Percentiles rank a stretch among this genome's conserved stretches.
These are phyloP conservation scores for Nicotiana paniculata DNA, from an alignment of 257 asterid genomes.

Conservation along the genomic window DNA sequence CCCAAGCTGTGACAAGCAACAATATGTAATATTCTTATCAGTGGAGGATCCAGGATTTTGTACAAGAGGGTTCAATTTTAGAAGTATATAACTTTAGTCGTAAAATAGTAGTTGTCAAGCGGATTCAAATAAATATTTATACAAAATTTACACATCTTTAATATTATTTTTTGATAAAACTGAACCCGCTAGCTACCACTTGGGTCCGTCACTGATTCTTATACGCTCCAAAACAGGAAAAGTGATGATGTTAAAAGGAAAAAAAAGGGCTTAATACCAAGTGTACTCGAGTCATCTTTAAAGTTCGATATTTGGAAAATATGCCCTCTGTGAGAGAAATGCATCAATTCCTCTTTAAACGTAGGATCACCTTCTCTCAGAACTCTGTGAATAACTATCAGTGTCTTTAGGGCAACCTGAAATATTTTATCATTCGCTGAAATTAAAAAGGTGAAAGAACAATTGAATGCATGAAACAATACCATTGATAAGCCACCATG, in stretches of 20 bases:
- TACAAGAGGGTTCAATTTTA: no score
- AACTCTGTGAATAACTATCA: conserved; percentile 77
- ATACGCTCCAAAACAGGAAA: background rate
- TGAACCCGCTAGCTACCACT: no score
- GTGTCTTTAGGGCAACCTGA: conserved; percentile 79
- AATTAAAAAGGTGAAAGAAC: background rate
- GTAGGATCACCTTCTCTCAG: conserved; percentile 81
- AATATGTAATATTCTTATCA: background rate
- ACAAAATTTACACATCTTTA: no score
- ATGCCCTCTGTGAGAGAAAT: conserved; percentile 60
- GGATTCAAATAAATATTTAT: no score
- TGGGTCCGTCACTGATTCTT: background rate
- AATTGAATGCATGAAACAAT: background rate
- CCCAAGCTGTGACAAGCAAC: conserved; percentile 65
- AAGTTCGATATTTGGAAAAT: conserved; percentile 63
- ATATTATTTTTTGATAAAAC: no score
- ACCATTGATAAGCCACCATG: background rate
- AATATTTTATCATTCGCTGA: background rate
- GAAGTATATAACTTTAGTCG: no score
- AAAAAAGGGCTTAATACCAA: conserved; percentile 30
- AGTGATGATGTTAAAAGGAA: background rate
- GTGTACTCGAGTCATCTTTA: conserved; percentile 80
- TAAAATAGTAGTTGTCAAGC: no score
- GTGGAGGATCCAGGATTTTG: no score
- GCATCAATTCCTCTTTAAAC: conserved; percentile 63